Base-by-base conservation (phyloP, 352 stramenopile species). In the Peronospora belbahrii region DNA sequence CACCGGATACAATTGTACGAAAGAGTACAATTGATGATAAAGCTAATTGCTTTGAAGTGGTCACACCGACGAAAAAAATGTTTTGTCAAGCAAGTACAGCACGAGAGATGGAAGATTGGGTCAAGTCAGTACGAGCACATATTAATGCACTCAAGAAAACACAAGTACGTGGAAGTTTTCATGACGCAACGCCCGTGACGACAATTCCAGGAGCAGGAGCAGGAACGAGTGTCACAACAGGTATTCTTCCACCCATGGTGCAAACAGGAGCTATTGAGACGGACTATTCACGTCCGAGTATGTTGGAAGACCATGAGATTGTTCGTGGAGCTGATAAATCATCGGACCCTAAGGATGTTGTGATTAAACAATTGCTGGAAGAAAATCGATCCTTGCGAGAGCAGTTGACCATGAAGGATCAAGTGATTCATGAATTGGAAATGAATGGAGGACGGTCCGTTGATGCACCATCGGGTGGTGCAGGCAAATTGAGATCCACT, bases 11-110 rank as follows among this genome's bases (percentile, higher is more conserved):
- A 27, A 70, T 90, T 37, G 81, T 93, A 17, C 58, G 78, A 34
- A 93, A 93, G 59, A 85, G 71, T 44, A 74, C 56, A n/a, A 90
- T 93, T 44, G 81, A 93, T 35, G 80, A 90, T 58, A 89, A 89
- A 32, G 74, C 74, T 41, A 93, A 93, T 52, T 90, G 78, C 56
- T 93, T 93, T 44, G 81, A 93, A 24, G 74, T 93, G 18, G 68
- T 86, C 24, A 90, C 81, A 8, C 70, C 76, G 3, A 65, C 58
- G 24, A 93, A 93, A 65, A 85, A 84, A 48, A 90, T 93, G 79
- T 93, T 89, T 56, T 83, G 76, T 37, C 81, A 93, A 44, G 81
- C 81, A 28, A 77, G 62, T 35, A 89, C 81, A 11, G 79, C 79
- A 6, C 67, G 79, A 18, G 81, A 93, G 45, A 86, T 84, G 70